Percentiles rank a stretch among this genome's conserved stretches.
phyloP scores from a whole-genome alignment of 306 rosid species.

The Rosa multiflora region DNA sequence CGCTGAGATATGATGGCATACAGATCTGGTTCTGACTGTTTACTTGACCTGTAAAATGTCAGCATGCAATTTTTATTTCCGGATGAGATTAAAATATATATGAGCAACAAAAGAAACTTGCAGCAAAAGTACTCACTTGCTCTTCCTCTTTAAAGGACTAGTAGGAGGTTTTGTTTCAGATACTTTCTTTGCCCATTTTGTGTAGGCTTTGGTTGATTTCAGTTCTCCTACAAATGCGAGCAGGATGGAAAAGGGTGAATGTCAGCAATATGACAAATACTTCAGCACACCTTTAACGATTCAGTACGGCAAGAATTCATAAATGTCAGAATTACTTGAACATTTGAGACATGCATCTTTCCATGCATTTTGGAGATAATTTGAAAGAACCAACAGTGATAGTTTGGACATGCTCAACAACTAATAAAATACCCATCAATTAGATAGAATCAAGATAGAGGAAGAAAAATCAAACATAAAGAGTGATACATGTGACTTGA shows the following conservation, averaged over 20 bases:
- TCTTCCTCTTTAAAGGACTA: conserved; percentile 62
- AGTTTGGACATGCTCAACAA: neutral
- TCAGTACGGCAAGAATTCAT: neutral
- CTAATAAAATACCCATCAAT: neutral
- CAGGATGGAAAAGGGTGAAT: neutral
- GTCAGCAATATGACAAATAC: conserved; percentile 7
- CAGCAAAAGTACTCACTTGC: conserved; percentile 44
- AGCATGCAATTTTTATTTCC: neutral
- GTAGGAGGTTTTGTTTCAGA: conserved; percentile 83
- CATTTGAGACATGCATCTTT: neutral
- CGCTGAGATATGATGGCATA: conserved; percentile 68
- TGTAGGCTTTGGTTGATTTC: conserved; percentile 66
- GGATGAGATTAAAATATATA: neutral
- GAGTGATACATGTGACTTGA: neutral
- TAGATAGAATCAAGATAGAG: neutral
- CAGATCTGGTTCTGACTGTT: conserved; percentile 52
- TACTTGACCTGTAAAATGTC: conserved; percentile 49
- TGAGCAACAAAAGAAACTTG: conserved; percentile 8
- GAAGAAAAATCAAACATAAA: neutral
- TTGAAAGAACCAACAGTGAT: neutral
- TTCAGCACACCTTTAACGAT: neutral
- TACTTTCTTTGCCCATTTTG: conserved; percentile 73
- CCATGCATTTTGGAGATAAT: neutral
- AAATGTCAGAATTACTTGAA: neutral
- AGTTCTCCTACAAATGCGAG: conserved; percentile 50